Percentiles rank a stretch among this genome's conserved stretches.
Conservation (phyloP, 2,329 filamentous ascomycete species). For the Arthrobotrys conoides region DNA sequence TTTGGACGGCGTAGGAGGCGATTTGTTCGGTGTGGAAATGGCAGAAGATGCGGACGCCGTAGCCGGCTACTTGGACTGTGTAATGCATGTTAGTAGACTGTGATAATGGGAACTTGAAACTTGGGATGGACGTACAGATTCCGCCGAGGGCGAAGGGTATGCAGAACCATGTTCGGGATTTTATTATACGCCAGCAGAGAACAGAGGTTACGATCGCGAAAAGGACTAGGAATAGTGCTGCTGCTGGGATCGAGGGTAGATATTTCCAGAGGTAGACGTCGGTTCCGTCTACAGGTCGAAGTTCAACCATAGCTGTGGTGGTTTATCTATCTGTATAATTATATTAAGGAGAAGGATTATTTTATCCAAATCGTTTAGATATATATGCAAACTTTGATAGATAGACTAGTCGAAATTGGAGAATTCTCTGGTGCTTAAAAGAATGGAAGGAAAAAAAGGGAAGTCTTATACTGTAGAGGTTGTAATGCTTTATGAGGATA, state of each 20-base stretch:
- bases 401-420: no score
- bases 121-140: constrained; percentile 67
- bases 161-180: constrained; percentile 70
- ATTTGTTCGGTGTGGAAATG: constrained; percentile 64
- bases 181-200: constrained; percentile 15
- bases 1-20: constrained; percentile 68
- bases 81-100: constrained; percentile 64
- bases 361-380: neutral
- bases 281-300: constrained; percentile 21
- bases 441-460: no score
- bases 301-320: constrained; percentile 23
- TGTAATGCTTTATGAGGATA: no score
- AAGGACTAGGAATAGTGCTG: constrained; percentile 10
- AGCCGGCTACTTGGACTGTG: constrained; percentile 68
- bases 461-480: no score
- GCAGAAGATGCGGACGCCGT: constrained; percentile 65
- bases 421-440: no score
- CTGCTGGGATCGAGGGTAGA: constrained; percentile 39
- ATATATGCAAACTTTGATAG: no score
- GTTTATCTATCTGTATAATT: neutral
- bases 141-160: constrained; percentile 69
- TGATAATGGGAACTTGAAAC: neutral
- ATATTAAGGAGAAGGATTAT: neutral
- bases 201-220: constrained; percentile 5
- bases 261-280: constrained; percentile 45